Base-by-base conservation (phyloP, 2,329 filamentous ascomycete species). In the Exophiala spinifera region DNA sequence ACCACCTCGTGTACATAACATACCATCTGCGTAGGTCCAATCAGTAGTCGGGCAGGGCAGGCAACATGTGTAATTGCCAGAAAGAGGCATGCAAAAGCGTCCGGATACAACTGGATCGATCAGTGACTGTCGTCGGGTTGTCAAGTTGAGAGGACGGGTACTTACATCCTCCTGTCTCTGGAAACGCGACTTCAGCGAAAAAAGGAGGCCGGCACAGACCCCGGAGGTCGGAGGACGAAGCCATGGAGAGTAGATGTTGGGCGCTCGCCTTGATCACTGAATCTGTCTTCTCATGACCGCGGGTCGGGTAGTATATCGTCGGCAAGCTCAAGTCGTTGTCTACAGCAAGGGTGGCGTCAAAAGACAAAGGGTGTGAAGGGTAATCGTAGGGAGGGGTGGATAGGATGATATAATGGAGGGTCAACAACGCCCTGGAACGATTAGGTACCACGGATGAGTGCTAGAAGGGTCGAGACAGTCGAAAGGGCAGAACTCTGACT, bases 41-140 rank as follows among this genome's bases (percentile, higher is more conserved):
- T 92, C 83, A 10, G 88, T 87, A 66, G 89, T 79, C 28, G 94
- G 94, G 70, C 94, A 99, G 57, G 94, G 94, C 53, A 99, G 72
- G 70, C 94, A 99, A 70, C 94, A 99, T 33, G 76, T 77, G 3
- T 84, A 63, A 33, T 76, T 76, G 10, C 80, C 61, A 3, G 65
- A 52, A 7, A 70, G 60, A 8, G 80, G 62, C 43, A 81, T 74
- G 69, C 80, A 89, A 61, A 85, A 78, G 55, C 86, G 79, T 53
- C 84, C 84, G 19, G 75, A 73, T 37, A 84, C 67, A 65, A 81
- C 85, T 88, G 59, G 15, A 25, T 20, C 25, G 17, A 62, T 77
- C 60, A 75, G 74, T 54, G 59, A 28, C 28, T 8, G 28, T 49
- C 23, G 28, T 23, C 21, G 44, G 31, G 33, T 33, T 23, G 17